Evolutionary conservation across 257 asterid species (phyloP).

Genomic region (Fraxinus anomala): DNA sequence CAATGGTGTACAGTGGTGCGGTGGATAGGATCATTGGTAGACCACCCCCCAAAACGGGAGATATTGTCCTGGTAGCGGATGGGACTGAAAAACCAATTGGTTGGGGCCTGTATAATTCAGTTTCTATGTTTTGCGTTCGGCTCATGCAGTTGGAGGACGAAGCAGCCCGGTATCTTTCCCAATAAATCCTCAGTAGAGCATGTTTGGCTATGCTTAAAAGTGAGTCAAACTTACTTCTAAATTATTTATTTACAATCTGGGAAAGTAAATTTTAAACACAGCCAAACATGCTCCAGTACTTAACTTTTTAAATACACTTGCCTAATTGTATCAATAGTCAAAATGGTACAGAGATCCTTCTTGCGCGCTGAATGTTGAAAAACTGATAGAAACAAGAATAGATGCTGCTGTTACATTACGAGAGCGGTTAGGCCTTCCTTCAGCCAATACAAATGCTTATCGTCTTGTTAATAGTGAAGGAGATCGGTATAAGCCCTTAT

Average conservation of each 20-base stretch:
- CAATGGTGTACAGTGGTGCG: slow-evolving; percentile 97
- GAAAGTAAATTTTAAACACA: too few species aligned
- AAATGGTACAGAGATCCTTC: slow-evolving; percentile 65
- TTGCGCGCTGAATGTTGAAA: slow-evolving; percentile 64
- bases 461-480: slow-evolving; percentile 98
- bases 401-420: slow-evolving; percentile 67
- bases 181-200: slow-evolving; percentile 4
- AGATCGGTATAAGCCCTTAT: slow-evolving; percentile 58
- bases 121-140: slow-evolving; percentile 93
- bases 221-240: not conserved
- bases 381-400: slow-evolving; percentile 68
- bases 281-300: slow-evolving; percentile 11
- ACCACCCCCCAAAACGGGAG: slow-evolving; percentile 93
- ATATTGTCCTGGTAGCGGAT: slow-evolving; percentile 80
- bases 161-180: slow-evolving; percentile 54
- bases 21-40: slow-evolving; percentile 85
- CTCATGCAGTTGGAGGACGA: slow-evolving; percentile 95
- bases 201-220: not conserved
- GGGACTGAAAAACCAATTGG: slow-evolving; percentile 88
- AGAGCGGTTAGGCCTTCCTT: slow-evolving; percentile 74
- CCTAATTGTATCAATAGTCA: slow-evolving; percentile 24
- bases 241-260: too few species aligned
- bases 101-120: slow-evolving; percentile 94
- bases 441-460: slow-evolving; percentile 70
- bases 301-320: slow-evolving; percentile 6